These are phyloP conservation scores for Fraxinus ornus DNA, from an alignment of 305 asterid species.

Conservation along the genomic window DNA sequence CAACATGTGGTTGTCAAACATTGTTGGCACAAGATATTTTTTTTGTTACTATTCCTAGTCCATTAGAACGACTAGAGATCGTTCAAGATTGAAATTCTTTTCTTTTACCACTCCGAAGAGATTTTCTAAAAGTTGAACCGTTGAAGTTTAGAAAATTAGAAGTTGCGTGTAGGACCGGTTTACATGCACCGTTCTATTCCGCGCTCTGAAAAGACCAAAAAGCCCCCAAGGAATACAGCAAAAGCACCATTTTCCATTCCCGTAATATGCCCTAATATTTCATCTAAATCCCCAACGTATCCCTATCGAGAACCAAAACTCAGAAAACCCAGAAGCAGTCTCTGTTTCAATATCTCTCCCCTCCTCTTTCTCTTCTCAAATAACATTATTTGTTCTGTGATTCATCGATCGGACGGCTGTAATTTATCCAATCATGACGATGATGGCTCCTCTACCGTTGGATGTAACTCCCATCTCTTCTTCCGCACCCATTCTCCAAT, in stretches of 20 bases:
- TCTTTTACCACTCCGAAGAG: background rate
- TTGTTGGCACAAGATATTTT: too few species aligned
- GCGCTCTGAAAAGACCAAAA: background rate
- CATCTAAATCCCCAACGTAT: background rate
- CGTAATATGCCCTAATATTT: background rate
- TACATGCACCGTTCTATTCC: background rate
- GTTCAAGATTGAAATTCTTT: background rate
- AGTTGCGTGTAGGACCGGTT: background rate
- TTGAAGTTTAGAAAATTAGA: background rate
- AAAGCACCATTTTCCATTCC: background rate
- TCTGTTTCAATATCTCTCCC: background rate
- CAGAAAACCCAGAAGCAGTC: background rate
- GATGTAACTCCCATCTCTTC: background rate
- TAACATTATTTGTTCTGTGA: background rate
- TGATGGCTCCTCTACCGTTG: slow-evolving; percentile 1
- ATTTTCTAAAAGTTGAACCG: background rate
- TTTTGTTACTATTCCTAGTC: background rate
- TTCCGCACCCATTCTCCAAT: background rate
- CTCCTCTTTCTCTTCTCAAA: background rate
- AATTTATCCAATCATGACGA: slow-evolving; percentile 1
- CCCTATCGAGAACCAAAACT: background rate
- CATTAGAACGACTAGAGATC: background rate
- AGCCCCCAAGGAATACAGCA: background rate
- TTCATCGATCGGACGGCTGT: slow-evolving; percentile 6
- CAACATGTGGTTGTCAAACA: too few species aligned